phyloP scores from a whole-genome alignment of 306 rosid genomes.

The Nissolia schottii region DNA sequence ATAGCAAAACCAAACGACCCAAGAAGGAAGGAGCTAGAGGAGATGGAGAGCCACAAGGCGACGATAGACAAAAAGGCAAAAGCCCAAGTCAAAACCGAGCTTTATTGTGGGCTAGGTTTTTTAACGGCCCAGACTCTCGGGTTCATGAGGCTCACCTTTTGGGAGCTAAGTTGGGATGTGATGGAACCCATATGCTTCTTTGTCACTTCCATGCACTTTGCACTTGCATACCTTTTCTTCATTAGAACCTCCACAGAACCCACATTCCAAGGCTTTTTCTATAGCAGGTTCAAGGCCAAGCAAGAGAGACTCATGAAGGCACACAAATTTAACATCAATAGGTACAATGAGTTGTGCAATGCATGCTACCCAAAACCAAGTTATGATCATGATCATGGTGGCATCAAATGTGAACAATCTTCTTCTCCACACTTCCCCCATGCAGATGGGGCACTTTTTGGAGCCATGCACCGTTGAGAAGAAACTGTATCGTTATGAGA shows the following conservation, averaged over 20 bases:
- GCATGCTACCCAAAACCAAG: conserved; percentile 47
- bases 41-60: conserved; percentile 53
- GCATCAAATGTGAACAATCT: not conserved
- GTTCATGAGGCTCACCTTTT: conserved; percentile 82
- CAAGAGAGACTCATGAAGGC: conserved; percentile 56
- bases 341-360: conserved; percentile 44
- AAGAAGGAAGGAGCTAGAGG: conserved; percentile 42
- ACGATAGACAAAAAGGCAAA: conserved; percentile 53
- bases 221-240: conserved; percentile 58
- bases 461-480: conserved; percentile 17
- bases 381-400: not conserved
- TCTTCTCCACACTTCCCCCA: not conserved
- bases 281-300: conserved; percentile 46
- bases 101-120: conserved; percentile 60
- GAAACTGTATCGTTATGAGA: not conserved
- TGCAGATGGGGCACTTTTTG: not conserved
- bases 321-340: conserved; percentile 40
- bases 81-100: conserved; percentile 51
- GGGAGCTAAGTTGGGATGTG: conserved; percentile 96
- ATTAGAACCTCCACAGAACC: conserved; percentile 68
- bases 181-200: conserved; percentile 99
- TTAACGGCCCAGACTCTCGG: conserved; percentile 49
- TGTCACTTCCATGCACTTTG: conserved; percentile 47
- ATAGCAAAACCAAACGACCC: conserved; percentile 56
- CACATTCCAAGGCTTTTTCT: conserved; percentile 60